Evolutionary conservation across 208 protist genomes (phyloP), one percentile per base, ranked within the genome.

Genomic region (Acanthamoeba lenticulata): DNA sequence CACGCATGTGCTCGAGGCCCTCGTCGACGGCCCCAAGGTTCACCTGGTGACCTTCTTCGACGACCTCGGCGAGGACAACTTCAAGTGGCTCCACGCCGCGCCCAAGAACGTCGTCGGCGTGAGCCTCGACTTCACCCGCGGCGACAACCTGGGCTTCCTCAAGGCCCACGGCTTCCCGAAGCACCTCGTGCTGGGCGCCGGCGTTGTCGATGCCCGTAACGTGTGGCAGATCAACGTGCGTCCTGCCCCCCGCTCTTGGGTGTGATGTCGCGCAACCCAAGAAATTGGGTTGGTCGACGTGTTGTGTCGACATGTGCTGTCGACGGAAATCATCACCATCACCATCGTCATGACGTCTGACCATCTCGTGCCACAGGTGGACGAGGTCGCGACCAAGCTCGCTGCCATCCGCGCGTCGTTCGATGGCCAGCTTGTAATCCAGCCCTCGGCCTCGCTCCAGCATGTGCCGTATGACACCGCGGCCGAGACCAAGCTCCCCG

Each of bases 31-130:
- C 3, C 24, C 95, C 27, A 55, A 32, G 17, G 47, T 95, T 19
- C 94, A 98, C 27, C 62, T 98, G 17, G 97, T 97, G 19, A 98
- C 98, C 57, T 98, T 98, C 94, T 98, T 98, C 95, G 98, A 97
- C 91, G 83, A 94, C 67, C 94, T 98, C 36, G 72, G 95, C 57
- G 96, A 97, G 40, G 97, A 97, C 74, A 83, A 97, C 24, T 85
- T 55, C 42, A 52, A 85, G 74, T 85, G 74, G 74, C 74, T 85
- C 17, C 93, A 95, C 13, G 95, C 97, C 45, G 92, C 94, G 0
- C 1, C 65, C 34, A 93, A 98, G 34, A 94, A 95, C 42, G 96
- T 98, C 38, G 95, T 97, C 65, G 97, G 97, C n/a, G 88, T 98
- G 62, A 97, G 98, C 92, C 95, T 98, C n/a, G 98, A 98, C 95